These are phyloP conservation scores for Leonotis leonurus DNA, from an alignment of 257 asterid genomes.

Conservation along the genomic window DNA sequence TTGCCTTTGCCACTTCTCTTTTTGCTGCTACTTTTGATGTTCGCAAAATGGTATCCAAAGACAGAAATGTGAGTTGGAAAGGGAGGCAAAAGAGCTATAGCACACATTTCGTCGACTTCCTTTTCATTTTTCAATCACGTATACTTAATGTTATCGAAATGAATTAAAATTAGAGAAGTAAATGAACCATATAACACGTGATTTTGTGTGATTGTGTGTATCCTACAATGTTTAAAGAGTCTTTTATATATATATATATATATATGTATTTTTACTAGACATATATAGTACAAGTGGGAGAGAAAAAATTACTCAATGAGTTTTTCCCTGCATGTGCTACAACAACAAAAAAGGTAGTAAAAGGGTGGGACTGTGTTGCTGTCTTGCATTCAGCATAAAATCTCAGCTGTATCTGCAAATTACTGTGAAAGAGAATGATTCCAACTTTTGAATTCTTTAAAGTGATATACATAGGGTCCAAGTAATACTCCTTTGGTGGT, in stretches of 20 bases:
- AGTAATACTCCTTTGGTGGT: slow-evolving; percentile 11
- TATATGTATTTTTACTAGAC: too few relatives aligned
- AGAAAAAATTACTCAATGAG: neutral
- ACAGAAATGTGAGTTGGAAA: slow-evolving; percentile 36
- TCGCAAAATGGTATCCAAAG: slow-evolving; percentile 34
- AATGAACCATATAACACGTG: too few relatives aligned
- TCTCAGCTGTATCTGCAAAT: slow-evolving; percentile 26
- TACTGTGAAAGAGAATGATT: slow-evolving; percentile 34
- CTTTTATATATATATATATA: too few relatives aligned
- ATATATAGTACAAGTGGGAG: too few relatives aligned
- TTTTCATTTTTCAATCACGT: neutral
- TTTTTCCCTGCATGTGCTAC: too few relatives aligned
- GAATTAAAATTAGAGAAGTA: neutral
- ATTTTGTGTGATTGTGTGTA: too few relatives aligned
- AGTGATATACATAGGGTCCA: slow-evolving; percentile 13
- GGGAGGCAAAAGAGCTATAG: neutral
- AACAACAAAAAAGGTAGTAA: too few relatives aligned
- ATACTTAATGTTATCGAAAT: too few relatives aligned
- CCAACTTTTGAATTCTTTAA: slow-evolving; percentile 52
- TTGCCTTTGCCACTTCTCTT: slow-evolving; percentile 11
- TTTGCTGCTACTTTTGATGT: slow-evolving; percentile 32
- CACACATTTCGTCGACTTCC: too few relatives aligned
- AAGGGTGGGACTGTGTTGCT: slow-evolving; percentile 28
- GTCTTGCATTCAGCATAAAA: slow-evolving; percentile 53
- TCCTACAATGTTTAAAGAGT: too few relatives aligned